Evolutionary conservation across 2,329 filamentous ascomycete species (phyloP).

Genomic region (Fusarium sp.): DNA sequence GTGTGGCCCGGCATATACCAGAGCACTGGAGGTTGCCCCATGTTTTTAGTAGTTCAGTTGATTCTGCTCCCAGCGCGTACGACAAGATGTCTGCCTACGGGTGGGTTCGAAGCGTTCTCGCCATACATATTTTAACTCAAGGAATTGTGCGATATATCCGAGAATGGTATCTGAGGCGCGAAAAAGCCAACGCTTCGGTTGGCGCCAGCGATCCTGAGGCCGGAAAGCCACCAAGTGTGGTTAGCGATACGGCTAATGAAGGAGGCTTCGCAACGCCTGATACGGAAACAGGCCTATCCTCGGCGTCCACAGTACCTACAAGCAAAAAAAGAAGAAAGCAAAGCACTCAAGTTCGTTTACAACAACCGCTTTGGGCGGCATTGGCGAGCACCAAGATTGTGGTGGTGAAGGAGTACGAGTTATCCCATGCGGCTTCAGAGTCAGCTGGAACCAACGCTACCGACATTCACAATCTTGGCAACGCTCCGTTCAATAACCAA

Average conservation of each 20-base stretch:
- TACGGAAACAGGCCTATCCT: conserved; percentile 58
- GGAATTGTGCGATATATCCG: conserved; percentile 78
- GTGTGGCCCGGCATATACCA: conserved; percentile 61
- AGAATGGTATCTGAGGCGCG: conserved; percentile 74
- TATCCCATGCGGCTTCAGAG: conserved; percentile 82
- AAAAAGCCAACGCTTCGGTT: conserved; percentile 66
- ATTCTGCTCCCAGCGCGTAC: conserved; percentile 58
- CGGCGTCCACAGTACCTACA: conserved; percentile 63
- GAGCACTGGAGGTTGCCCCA: conserved; percentile 61
- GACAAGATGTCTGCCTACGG: conserved; percentile 72
- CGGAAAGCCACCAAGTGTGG: conserved; percentile 62
- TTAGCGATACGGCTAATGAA: conserved; percentile 48
- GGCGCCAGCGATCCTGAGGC: conserved; percentile 73
- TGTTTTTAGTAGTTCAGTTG: conserved; percentile 63
- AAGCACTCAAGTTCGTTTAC: conserved; percentile 88
- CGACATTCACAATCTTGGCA: conserved; percentile 82
- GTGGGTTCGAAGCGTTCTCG: conserved; percentile 77
- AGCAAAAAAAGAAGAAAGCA: conserved; percentile 91
- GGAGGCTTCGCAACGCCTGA: conserved; percentile 66
- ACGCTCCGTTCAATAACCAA: conserved; percentile 78
- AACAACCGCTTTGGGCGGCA: conserved; percentile 94
- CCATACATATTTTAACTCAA: conserved; percentile 81
- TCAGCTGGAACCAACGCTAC: conserved; percentile 80
- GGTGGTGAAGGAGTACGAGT: conserved; percentile 90
- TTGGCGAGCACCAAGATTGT: conserved; percentile 97